A percentile compares a stretch with the other conserved stretches of the same genome.
These are phyloP conservation scores for Zygotorulaspora danielsina DNA, from an alignment of 805 yeast species.

Conservation along the genomic window DNA sequence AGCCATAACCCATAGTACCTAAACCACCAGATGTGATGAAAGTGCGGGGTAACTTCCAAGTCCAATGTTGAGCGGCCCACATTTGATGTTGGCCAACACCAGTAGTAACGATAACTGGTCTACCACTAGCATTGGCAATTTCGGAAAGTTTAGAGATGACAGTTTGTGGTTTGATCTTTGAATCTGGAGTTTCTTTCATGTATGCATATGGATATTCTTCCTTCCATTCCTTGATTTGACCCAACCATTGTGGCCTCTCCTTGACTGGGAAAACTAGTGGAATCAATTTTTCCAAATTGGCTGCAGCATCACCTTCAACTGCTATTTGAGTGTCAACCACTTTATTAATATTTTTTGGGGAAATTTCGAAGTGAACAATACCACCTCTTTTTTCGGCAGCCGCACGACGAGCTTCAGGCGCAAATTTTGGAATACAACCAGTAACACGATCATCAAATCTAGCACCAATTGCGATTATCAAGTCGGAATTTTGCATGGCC, in stretches of 20 bases:
- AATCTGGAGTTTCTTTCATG: conserved; percentile 72
- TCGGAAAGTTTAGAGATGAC: conserved; percentile 72
- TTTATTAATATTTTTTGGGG: conserved; percentile 96
- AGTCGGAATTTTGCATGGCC: conserved; percentile 90
- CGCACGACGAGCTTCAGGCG: conserved; percentile 89
- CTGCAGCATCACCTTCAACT: conserved; percentile 90
- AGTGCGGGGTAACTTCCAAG: conserved; percentile 88
- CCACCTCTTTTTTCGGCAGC: conserved; percentile 90
- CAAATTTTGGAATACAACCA: conserved; percentile 76
- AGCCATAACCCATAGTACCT: conserved; percentile 98
- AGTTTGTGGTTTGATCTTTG: conserved; percentile 88
- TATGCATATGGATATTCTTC: conserved; percentile 80
- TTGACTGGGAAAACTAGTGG: conserved; percentile 64
- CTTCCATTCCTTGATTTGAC: conserved; percentile 74
- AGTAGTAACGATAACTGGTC: conserved; percentile 84
- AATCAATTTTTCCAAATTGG: conserved; percentile 65
- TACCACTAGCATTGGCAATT: conserved; percentile 52
- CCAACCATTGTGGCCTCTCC: conserved; percentile 77
- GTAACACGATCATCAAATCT: conserved; percentile 99
- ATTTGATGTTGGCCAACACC: conserved; percentile 99
- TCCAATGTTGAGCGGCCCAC: conserved; percentile 99
- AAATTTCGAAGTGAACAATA: conserved; percentile 91
- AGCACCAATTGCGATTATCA: conserved; percentile 92
- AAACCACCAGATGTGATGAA: conserved; percentile 98
- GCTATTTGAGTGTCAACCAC: conserved; percentile 96